Evolutionary conservation across 2,329 filamentous ascomycete genomes (phyloP), one percentile per base, ranked within the genome.

Genomic region (Arthrobotrys sphaeroides): DNA sequence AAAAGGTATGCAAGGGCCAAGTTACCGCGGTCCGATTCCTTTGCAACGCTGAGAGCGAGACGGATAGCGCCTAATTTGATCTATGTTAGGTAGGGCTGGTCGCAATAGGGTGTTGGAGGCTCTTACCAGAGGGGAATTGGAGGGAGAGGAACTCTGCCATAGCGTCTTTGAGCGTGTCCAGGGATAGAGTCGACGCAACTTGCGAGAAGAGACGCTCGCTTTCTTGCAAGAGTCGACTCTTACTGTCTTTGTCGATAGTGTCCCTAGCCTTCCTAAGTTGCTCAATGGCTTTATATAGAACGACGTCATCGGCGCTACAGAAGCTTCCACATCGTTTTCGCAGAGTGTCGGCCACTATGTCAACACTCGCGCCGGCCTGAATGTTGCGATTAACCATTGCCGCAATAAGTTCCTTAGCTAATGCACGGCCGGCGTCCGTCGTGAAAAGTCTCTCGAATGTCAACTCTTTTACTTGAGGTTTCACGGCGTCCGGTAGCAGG

Each of bases 321-420:
- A 99, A 99, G 83, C 91, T 97, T 77, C 95, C 96, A 79, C 95
- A 99, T 79, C 94, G 89, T 79, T 95, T 88, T 51, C 95, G 88
- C 57, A 99, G 84, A n/a, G 94, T 93, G 82, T 99, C 95, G 0
- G 95, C 94, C 22, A 99, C 93, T 0, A 94, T 97, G 83, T 99
- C 96, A 18, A 99, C 94, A 77, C 98, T 99, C 3, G 94, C 94
- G 7, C 96, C 95, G 80, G 93, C 97, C 70, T 94, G 91, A 79
- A 99, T 99, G 82, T 97, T 99, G 80, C 94, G 90, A 82, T 98
- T 98, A 65, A 99, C 95, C 80, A 99, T 98, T 0, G 94, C 93
- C 82, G 98, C 99, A 68, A 99, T 95, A 0, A 99, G 86, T 66
- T 97, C 88, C 82, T 97, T 97, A 1, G 94, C 96, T 22, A 98